Conservation (phyloP, 2,329 filamentous ascomycete species). For the Ophiostoma ulmi region DNA sequence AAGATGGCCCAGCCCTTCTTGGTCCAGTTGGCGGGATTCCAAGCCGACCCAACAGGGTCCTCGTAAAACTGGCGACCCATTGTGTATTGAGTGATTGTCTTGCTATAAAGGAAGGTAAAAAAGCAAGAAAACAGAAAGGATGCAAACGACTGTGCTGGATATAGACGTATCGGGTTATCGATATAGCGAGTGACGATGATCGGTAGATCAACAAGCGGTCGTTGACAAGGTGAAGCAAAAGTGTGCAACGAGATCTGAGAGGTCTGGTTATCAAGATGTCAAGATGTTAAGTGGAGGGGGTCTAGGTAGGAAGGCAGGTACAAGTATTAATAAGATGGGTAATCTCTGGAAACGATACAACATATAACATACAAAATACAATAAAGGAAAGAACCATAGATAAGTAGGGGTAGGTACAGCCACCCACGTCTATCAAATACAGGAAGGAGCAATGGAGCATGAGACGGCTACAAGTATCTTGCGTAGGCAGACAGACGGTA, state of each 20-base stretch:
- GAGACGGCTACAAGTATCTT: not conserved
- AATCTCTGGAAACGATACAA: not conserved
- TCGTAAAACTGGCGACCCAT: not conserved
- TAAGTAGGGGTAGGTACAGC: slow-evolving; percentile 4
- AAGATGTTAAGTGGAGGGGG: not conserved
- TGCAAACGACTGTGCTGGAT: slow-evolving; percentile 3
- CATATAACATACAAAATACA: not conserved
- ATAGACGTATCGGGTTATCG: not conserved
- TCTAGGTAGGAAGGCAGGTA: not conserved
- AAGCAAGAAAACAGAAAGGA: not conserved
- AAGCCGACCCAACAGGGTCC: slow-evolving; percentile 24
- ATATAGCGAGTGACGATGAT: slow-evolving; percentile 1
- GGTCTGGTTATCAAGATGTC: not conserved
- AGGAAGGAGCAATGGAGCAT: not conserved
- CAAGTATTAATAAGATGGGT: not conserved
- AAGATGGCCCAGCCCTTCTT: slow-evolving; percentile 47
- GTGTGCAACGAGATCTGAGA: not conserved
- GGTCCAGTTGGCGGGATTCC: slow-evolving; percentile 49
- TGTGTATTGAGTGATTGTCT: not conserved
- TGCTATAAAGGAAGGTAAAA: not conserved
- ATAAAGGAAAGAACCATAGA: not conserved
- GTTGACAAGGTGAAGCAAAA: slow-evolving; percentile 2
- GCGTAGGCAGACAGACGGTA: not conserved
- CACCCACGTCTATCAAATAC: slow-evolving; percentile 7
- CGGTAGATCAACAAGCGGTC: not conserved